phyloP scores from a whole-genome alignment of 768 basidiomycete species.

The Tricholoma matsutake region DNA sequence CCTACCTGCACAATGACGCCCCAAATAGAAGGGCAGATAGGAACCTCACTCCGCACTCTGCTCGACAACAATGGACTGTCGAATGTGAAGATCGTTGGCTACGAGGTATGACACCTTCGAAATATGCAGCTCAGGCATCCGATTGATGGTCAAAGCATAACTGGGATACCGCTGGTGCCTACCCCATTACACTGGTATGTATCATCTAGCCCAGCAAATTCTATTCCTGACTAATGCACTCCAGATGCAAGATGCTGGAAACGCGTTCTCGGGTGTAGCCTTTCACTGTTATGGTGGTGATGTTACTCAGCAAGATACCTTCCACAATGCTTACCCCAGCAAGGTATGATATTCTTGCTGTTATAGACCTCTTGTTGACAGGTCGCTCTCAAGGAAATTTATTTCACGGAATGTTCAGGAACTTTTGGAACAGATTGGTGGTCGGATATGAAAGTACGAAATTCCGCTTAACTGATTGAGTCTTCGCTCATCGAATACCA shows the following conservation, averaged over 20 bases:
- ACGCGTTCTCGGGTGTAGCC: conserved; percentile 58
- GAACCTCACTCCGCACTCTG: conserved; percentile 48
- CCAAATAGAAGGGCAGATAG: conserved; percentile 57
- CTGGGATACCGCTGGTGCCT: conserved; percentile 63
- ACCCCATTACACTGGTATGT: conserved; percentile 51
- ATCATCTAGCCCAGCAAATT: too few species aligned
- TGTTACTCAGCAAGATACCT: conserved; percentile 14
- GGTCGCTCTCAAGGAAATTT: conserved; percentile 33
- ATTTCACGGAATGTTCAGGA: conserved; percentile 64
- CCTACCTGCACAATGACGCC: conserved; percentile 59
- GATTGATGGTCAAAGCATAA: conserved; percentile 52
- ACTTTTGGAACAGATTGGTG: conserved; percentile 72
- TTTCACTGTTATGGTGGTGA: conserved; percentile 65
- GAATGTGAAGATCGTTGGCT: conserved; percentile 58
- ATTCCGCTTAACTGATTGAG: background rate
- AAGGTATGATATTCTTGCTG: conserved; percentile 8
- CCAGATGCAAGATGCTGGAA: conserved; percentile 51
- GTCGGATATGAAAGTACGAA: conserved; percentile 66
- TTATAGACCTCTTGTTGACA: background rate
- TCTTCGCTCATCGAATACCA: background rate
- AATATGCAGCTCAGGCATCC: background rate
- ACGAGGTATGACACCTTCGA: conserved; percentile 12
- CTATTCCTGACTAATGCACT: background rate
- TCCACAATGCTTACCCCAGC: conserved; percentile 18
- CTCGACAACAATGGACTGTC: conserved; percentile 63